phyloP scores from a whole-genome alignment of 495 filamentous ascomycete genomes.

The Bathelium albidoporum region DNA sequence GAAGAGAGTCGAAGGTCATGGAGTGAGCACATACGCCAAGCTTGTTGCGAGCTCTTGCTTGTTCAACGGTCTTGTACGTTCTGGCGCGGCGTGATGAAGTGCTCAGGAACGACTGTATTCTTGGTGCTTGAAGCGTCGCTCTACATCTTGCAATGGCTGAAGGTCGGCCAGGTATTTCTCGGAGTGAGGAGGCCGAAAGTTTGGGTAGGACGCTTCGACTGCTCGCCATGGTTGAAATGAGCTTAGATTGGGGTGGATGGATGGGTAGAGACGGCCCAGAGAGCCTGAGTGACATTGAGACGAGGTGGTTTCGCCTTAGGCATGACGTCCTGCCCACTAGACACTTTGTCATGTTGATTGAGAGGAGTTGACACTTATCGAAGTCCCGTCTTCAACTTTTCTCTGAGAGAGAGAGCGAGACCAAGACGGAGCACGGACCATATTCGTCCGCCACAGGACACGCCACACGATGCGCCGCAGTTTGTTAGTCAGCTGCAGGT shows the following conservation, averaged over 20 bases:
- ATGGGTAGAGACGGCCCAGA: not conserved
- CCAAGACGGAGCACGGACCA: no score
- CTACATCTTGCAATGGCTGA: not conserved
- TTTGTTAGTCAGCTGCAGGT: no score
- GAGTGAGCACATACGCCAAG: conserved; percentile 12
- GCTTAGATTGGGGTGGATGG: not conserved
- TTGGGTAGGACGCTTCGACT: not conserved
- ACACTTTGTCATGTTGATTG: not conserved
- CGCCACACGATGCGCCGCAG: no score
- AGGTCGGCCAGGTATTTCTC: not conserved
- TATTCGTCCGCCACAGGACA: no score
- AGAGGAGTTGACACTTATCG: no score
- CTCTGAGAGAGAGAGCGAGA: no score
- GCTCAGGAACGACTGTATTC: conserved; percentile 14
- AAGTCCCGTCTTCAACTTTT: no score
- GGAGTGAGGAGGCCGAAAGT: not conserved
- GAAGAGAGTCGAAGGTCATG: not conserved
- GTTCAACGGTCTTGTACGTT: conserved; percentile 22
- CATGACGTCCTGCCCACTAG: not conserved
- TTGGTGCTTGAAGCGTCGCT: not conserved
- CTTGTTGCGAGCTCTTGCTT: conserved; percentile 18
- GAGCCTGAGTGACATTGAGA: not conserved
- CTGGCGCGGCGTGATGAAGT: not conserved
- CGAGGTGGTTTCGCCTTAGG: not conserved
- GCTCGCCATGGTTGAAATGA: not conserved